Conservation (phyloP, 2,329 filamentous ascomycete species). For the Alternaria tenuissima region DNA sequence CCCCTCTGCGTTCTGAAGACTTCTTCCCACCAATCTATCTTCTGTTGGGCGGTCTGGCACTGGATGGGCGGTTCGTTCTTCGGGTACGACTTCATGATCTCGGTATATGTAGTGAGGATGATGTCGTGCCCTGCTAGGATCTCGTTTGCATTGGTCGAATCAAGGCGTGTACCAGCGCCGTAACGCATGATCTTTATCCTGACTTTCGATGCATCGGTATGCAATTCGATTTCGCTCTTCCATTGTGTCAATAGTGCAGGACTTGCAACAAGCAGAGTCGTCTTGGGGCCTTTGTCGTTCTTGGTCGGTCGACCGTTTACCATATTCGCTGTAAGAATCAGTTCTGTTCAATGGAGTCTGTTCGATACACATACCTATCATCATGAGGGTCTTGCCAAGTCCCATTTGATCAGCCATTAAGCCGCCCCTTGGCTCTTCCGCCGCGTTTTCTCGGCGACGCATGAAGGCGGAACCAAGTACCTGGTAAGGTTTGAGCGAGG, state of each 20-base stretch:
- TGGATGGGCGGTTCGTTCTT: constrained; percentile 50
- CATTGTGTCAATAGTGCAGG: constrained; percentile 54
- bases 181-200: constrained; percentile 38
- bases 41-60: constrained; percentile 48
- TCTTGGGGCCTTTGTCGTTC: constrained; percentile 22
- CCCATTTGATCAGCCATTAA: constrained; percentile 56
- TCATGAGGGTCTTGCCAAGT: constrained; percentile 53
- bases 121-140: constrained; percentile 40
- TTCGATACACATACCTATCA: constrained; percentile 33
- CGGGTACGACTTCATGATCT: constrained; percentile 54
- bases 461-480: constrained; percentile 64
- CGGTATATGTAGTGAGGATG: constrained; percentile 55
- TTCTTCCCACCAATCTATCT: constrained; percentile 51
- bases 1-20: constrained; percentile 46
- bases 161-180: constrained; percentile 30
- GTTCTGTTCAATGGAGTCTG: neutral
- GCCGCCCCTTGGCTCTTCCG: constrained; percentile 50
- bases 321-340: constrained; percentile 50
- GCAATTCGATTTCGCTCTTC: constrained; percentile 42
- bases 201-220: constrained; percentile 25
- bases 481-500: constrained; percentile 60
- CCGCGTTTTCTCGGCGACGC: constrained; percentile 58
- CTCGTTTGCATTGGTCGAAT: constrained; percentile 23
- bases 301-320: constrained; percentile 47
- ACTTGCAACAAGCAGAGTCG: constrained; percentile 56